Evolutionary conservation across 345 rosid genomes (phyloP), one percentile per base, ranked within the genome.

Genomic region (Acer negundo): DNA sequence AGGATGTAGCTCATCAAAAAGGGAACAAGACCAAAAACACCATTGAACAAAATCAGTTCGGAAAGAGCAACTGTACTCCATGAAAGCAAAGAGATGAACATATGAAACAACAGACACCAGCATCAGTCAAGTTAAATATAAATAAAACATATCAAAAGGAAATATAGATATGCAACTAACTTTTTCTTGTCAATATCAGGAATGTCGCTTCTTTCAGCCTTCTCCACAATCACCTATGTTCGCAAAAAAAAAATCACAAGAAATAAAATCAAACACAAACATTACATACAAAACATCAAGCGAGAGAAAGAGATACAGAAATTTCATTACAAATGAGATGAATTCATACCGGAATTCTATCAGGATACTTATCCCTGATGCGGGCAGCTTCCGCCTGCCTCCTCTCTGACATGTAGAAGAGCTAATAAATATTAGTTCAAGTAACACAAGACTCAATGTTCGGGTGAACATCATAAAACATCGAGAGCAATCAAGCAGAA

Each of bases 321-420:
- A 1, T 19, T 23, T 9, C 46, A 42, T 12, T 19, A 64, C 4
- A 55, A 65, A 53, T 5, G 17, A n/a, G 19, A 3, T 23, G 15
- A 58, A 42, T 75, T 47, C 89, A 76, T 86, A 89, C 93, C 3
- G 93, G 93, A 67, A 89, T 89, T 86, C 93, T 89, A 70, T 89
- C 93, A n/a, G 93, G 93, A 81, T 89, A 89, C 77, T 87, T 89
- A 77, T 89, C 93, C 82, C 93, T 87, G 73, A 89, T 89, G 47
- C 91, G 89, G 44, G 81, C 82, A 61, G 93, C 83, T 82, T 89
- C 93, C 0, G 93, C 91, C 83, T 89, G 93, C 86, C 93, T 86
- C 85, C 91, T 87, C 72, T 89, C 93, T 89, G 85, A 40, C 46
- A 67, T 8, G 67, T n/a, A 77, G 23, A 69, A 2, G n/a, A n/a